Evolutionary conservation across 164 flowering plant genomes (phyloP), one percentile per base, ranked within the genome.

Genomic region (Stephania yunnanensis): DNA sequence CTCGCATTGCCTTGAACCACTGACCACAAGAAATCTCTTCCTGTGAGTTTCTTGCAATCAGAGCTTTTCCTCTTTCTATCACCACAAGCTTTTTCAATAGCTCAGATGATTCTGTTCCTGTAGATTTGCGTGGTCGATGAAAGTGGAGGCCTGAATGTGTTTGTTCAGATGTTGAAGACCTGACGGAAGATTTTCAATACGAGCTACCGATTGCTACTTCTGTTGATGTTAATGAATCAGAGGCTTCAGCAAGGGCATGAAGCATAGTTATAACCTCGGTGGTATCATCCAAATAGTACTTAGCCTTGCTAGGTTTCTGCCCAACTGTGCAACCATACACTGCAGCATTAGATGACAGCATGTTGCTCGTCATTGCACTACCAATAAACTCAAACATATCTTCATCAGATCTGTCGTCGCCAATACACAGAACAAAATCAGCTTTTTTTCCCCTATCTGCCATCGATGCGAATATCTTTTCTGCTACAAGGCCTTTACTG

Each of bases 321-420:
- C 92, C 92, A 25, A 87, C 90, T 0, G 87, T 85, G 74, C 89
- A 87, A 15, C 87, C 90, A 78, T 76, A 89, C 1, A 88, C 78
- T 46, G 82, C 73, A 12, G 86, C 73, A 67, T 77, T 75, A 3
- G 81, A 55, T 11, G 83, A 80, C 50, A 87, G 85, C 31, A 80
- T 70, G 5, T 81, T 79, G 30, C 77, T 80, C 1, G 75, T 1
- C 67, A 79, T 58, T 10, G 85, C 83, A 74, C 58, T 79, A 9
- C 82, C 81, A 73, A 86, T 81, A 22, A 78, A 81, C 81, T 88
- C 91, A 83, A 88, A 88, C 91, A 88, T 88, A 70, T 86, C 88
- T 77, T 88, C 89, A 69, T 89, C 92, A 64, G 92, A 89, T 73
- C 89, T 76, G 75, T 85, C 90, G 77, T 87, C 92, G 19, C 90